These are phyloP conservation scores for Suhomyces kilbournensis DNA, from an alignment of 805 yeast species.

Conservation along the genomic window DNA sequence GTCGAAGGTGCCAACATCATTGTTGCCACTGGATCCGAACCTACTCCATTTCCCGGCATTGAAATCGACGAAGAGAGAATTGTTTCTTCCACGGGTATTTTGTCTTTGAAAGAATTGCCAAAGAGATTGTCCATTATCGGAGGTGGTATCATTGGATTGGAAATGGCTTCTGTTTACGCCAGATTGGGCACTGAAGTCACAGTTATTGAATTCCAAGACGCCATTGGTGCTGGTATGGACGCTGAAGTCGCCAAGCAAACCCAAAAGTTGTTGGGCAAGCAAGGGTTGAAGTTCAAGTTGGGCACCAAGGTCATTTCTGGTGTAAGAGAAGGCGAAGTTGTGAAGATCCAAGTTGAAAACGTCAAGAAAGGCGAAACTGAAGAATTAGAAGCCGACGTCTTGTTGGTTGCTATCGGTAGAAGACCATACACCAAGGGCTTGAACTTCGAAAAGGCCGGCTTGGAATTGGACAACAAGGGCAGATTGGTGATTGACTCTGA, in stretches of 20 bases:
- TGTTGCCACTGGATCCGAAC: slow-evolving; percentile 98
- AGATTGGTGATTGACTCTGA: slow-evolving; percentile 92
- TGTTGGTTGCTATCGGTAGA: slow-evolving; percentile 97
- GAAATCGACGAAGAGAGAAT: slow-evolving; percentile 95
- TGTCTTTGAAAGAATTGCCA: slow-evolving; percentile 84
- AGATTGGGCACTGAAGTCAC: slow-evolving; percentile 96
- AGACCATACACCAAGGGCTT: slow-evolving; percentile 93
- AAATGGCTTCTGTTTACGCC: slow-evolving; percentile 98
- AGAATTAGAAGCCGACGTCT: slow-evolving; percentile 81
- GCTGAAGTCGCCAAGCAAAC: slow-evolving; percentile 87
- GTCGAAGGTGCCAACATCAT: slow-evolving; percentile 84
- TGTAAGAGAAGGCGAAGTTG: slow-evolving; percentile 82
- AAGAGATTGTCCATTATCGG: slow-evolving; percentile 91
- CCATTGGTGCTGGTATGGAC: slow-evolving; percentile 99
- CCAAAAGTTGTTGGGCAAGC: slow-evolving; percentile 88
- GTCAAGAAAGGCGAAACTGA: slow-evolving; percentile 82
- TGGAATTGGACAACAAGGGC: slow-evolving; percentile 89
- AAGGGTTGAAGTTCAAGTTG: slow-evolving; percentile 89
- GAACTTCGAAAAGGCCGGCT: slow-evolving; percentile 81
- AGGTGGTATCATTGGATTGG: slow-evolving; percentile 99
- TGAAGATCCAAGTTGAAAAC: slow-evolving; percentile 83
- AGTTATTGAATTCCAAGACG: slow-evolving; percentile 81
- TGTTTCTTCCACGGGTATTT: slow-evolving; percentile 91
- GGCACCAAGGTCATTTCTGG: slow-evolving; percentile 90
- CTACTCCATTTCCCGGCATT: slow-evolving; percentile 98